phyloP scores from a whole-genome alignment of 306 rosid genomes.

The Potentilla sterilis region DNA sequence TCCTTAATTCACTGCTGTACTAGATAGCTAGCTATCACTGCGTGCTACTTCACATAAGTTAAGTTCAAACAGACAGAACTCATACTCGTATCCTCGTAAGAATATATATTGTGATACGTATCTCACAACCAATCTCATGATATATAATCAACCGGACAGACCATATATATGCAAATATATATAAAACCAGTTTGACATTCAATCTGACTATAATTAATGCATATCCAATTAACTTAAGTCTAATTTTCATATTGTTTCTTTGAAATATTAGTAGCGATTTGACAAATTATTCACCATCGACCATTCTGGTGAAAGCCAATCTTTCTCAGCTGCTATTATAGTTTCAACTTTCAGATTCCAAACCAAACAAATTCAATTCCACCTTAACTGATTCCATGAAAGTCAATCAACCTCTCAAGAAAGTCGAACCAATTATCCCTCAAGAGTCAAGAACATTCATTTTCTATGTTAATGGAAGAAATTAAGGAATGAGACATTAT shows the following conservation, averaged over 20 bases:
- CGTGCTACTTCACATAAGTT: too few species aligned
- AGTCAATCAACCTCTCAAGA: not conserved
- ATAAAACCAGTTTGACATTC: not conserved
- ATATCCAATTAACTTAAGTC: not conserved
- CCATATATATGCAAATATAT: too few species aligned
- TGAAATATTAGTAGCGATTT: not conserved
- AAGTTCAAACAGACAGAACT: too few species aligned
- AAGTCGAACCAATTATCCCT: conserved; percentile 6
- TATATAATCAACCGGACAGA: too few species aligned
- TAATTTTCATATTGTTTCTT: not conserved
- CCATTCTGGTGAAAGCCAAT: conserved; percentile 3
- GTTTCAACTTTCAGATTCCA: not conserved
- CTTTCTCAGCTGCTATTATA: not conserved
- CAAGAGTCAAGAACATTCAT: not conserved
- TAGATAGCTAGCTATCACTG: too few species aligned
- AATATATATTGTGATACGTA: too few species aligned
- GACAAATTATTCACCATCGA: not conserved
- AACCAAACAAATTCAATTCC: not conserved
- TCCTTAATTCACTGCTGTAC: too few species aligned
- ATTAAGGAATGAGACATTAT: not conserved
- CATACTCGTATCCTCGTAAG: too few species aligned
- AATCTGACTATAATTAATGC: too few species aligned
- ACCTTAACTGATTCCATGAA: conserved; percentile 2
- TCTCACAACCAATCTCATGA: too few species aligned
- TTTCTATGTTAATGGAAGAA: not conserved